These are phyloP conservation scores for Russula vinacea DNA, from an alignment of 768 basidiomycete species.

Conservation along the genomic window DNA sequence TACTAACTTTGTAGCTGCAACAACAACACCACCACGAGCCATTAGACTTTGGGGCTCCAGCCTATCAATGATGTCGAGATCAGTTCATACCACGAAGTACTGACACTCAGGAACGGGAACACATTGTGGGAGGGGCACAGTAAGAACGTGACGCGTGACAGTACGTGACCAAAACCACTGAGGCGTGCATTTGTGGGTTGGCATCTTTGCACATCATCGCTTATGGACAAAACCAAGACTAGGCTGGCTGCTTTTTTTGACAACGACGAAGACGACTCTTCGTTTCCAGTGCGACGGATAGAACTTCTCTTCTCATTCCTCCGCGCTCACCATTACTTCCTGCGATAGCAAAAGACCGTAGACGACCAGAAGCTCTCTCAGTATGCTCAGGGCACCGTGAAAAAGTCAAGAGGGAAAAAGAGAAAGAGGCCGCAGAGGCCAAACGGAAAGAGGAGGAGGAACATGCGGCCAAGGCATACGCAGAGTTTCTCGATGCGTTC, in stretches of 20 bases:
- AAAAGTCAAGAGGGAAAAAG: conserved; percentile 89
- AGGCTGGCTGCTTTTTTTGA: conserved; percentile 79
- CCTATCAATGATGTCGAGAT: background rate
- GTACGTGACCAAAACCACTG: background rate
- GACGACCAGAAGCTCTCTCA: conserved; percentile 84
- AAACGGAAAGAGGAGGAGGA: conserved; percentile 84
- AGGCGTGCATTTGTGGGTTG: background rate
- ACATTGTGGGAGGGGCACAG: background rate
- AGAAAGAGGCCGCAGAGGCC: conserved; percentile 87
- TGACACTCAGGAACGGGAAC: background rate
- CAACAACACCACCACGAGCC: background rate
- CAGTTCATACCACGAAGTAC: background rate
- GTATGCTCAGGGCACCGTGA: conserved; percentile 79
- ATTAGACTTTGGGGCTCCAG: background rate
- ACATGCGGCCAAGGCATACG: conserved; percentile 71
- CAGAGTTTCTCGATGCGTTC: conserved; percentile 82
- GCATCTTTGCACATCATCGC: background rate
- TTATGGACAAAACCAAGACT: conserved; percentile 66
- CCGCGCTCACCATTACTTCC: conserved; percentile 56
- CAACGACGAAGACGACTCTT: conserved; percentile 78
- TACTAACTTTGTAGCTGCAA: background rate
- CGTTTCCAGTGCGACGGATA: conserved; percentile 90
- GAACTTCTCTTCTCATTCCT: conserved; percentile 50
- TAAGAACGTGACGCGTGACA: background rate
- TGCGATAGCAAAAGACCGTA: conserved; percentile 74